Conservation (phyloP, 2,329 filamentous ascomycete species). For the Talaromyces sp. region DNA sequence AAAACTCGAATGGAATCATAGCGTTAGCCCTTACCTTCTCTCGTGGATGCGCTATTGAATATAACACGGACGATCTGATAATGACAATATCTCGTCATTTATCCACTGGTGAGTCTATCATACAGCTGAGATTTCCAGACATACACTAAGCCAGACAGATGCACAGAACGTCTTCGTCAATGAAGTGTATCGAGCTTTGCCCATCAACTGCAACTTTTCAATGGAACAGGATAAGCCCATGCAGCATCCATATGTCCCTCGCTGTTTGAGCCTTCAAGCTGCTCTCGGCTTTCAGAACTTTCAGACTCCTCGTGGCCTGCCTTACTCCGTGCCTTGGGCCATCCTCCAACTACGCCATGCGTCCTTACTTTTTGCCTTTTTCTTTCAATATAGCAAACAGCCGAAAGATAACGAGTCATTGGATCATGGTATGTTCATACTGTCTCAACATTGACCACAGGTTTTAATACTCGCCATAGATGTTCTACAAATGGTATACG, state of each 20-base stretch:
- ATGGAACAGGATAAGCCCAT: constrained; percentile 74
- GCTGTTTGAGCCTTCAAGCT: constrained; percentile 74
- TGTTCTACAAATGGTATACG: constrained; percentile 67
- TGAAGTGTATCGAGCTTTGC: constrained; percentile 67
- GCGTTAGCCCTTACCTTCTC: constrained; percentile 56
- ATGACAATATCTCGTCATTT: constrained; percentile 59
- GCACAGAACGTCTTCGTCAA: constrained; percentile 62
- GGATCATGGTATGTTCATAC: constrained; percentile 53
- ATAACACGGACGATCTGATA: constrained; percentile 68
- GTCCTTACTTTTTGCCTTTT: constrained; percentile 61
- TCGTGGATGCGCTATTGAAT: constrained; percentile 46
- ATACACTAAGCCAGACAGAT: constrained; percentile 39
- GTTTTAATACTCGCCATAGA: constrained; percentile 46
- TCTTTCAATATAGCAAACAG: constrained; percentile 61
- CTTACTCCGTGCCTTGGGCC: constrained; percentile 71
- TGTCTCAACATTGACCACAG: background rate
- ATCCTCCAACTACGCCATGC: constrained; percentile 71
- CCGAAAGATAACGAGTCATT: constrained; percentile 45
- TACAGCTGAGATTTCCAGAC: background rate
- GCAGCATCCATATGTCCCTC: constrained; percentile 68
- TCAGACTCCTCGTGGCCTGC: constrained; percentile 59
- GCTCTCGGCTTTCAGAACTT: constrained; percentile 71
- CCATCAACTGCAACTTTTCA: constrained; percentile 76
- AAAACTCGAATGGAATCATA: constrained; percentile 56
- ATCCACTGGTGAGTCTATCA: constrained; percentile 33